Base-by-base conservation (phyloP, 176 grass and related monocot genomes). In the Oryza nivara region DNA sequence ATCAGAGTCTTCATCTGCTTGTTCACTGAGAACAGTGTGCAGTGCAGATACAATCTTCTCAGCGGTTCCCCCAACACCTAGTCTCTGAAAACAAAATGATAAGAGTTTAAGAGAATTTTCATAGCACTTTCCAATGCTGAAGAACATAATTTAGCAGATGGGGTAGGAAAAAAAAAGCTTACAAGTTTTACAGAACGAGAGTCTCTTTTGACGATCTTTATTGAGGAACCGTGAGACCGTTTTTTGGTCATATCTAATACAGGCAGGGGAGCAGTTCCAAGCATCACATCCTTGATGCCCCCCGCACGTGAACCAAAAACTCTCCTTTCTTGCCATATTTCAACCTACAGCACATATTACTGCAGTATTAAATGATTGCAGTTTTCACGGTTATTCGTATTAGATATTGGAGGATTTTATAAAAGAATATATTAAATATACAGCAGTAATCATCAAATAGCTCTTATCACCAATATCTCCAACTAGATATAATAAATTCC, bases 321-420 rank as follows among this genome's bases (percentile, higher is more conserved):
- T 89, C 91, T 92, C 76, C 97, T 99, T 91, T 99, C 93, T 89
- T 99, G 93, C 97, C 97, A 99, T 79, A 99, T 99, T 70, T 91
- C 80, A 46, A 99, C 93, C 97, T 99, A 89, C 20, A 87, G 73
- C 10, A 80, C 56, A 43, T 35, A 87, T 45, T 52, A 23, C 34
- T 36, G 25, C 19, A 11, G 78, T 80, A 22, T 74, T 47, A 56
- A 83, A 54, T 64, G 45, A 64, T 38, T 70, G 7, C 65, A 76
- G 43, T 64, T 64, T 67, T 40, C 54, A 30, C 19, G 2, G 65
- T 79, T 17, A 70, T 26, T 32, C 48, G 25, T 73, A 83, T 25
- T 86, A 69, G 17, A 23, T 46, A 77, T 26, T n/a, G 0, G 25
- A 13, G 36, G 54, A 30, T 56, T 86, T 74, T 72, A 44, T 34